Base-by-base conservation (phyloP, 495 filamentous ascomycete species). In the Penicillium pancosmium region DNA sequence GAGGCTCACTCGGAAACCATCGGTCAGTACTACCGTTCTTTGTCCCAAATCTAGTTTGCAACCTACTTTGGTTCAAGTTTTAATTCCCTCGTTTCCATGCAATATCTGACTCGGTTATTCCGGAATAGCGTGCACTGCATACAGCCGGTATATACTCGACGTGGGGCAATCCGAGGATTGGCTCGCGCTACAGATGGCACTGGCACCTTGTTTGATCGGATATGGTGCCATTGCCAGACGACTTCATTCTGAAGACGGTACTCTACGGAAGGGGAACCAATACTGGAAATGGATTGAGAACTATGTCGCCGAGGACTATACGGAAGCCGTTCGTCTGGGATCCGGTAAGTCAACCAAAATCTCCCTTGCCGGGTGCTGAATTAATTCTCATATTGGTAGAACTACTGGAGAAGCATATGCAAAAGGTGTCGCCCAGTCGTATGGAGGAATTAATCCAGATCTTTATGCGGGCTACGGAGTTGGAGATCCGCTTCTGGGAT, bases 201-300 rank as follows among this genome's bases (percentile, higher is more conserved):
- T 96, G 40, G 88, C 91, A 9, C 92, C 93, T 0, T 97, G 93
- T 66, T 73, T 95, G 38, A 81, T 96, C 23, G 93, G 93, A 52
- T 97, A 97, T 67, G 87, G 84, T n/a, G 81, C 79, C 12, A 89
- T 93, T 63, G 93, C 87, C 8, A 77, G 78, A 51, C 80, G 88
- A 54, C 78, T 96, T 1, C 76, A 86, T 61, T 72, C 75, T 11
- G 81, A 88, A 54, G 68, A 76, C 16, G 56, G 55, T 1, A 73
- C 71, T n/a, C 83, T 85, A 3, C 82, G 84, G 52, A 79, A 88
- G 47, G 87, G 83, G 2, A 96, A 95, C 69, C 75, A 74, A n/a
- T 97, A 93, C 75, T 93, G 87, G 87, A 82, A 87, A 51, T 97
- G 93, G 93, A 90, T 97, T 48, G 74, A 91, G 69, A 93, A 89